phyloP scores from a whole-genome alignment of 306 rosid species.

The Arachis stenosperma region DNA sequence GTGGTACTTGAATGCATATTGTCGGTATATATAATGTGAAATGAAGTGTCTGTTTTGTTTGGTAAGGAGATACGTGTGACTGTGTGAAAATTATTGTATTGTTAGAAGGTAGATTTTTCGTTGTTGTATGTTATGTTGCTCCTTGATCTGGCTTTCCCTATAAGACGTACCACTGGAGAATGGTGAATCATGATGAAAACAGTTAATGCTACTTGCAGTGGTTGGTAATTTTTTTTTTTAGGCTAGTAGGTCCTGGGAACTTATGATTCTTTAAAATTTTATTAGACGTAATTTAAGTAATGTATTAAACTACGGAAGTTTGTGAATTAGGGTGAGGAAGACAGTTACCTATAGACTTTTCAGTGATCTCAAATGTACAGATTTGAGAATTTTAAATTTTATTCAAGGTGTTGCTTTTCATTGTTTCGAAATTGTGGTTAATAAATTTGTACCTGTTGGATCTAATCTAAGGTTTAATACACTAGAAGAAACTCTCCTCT shows the following conservation, averaged over 20 bases:
- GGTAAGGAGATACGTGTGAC: not conserved
- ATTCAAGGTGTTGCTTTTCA: not conserved
- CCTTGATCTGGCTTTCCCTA: not conserved
- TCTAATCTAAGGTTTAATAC: not conserved
- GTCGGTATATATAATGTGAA: not conserved
- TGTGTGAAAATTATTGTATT: not conserved
- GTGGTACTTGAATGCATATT: not conserved
- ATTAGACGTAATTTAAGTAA: not conserved
- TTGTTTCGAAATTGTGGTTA: not conserved
- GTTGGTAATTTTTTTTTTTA: constrained; percentile 5
- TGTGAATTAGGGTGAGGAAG: no score
- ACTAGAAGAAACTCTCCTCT: no score
- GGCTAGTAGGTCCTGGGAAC: not conserved
- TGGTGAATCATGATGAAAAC: not conserved
- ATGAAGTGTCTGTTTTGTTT: constrained; percentile 2
- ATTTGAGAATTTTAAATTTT: not conserved
- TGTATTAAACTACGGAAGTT: no score
- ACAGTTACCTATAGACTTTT: not conserved
- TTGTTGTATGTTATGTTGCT: constrained; percentile 3
- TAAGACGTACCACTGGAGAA: constrained; percentile 11
- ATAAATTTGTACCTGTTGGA: constrained; percentile 1
- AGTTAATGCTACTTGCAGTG: constrained; percentile 24
- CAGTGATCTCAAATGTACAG: not conserved
- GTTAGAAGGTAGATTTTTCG: not conserved
- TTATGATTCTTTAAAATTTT: not conserved